Evolutionary conservation across 2,329 filamentous ascomycete species (phyloP), one percentile per base, ranked within the genome.

Genomic region (Ophiostoma novo-ulmi): DNA sequence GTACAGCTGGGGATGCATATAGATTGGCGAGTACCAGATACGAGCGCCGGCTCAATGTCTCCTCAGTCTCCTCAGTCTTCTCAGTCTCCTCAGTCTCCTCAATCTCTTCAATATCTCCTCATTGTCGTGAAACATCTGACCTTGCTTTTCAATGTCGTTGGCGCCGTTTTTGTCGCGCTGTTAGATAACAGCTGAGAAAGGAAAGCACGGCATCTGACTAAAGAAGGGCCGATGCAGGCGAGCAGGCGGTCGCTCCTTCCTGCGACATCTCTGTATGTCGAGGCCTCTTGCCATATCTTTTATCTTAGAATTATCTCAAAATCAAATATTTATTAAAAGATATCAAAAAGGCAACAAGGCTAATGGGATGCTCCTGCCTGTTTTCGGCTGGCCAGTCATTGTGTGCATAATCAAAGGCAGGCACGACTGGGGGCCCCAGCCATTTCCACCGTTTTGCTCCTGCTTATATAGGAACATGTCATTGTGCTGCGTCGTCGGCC

Each of bases 141-240:
- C 52, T 26, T 58, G 52, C 44, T 48, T 31, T 48, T 3, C n/a
- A 20, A 48, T 48, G 44, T 20, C 44, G 44, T 48, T 48, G 44
- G 44, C 44, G 52, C 22, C 52, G n/a, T 58, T 58, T 3, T 26
- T 22, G n/a, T 26, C 11, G 52, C 52, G 52, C 22, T 17, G 52
- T 6, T 22, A 58, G 52, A 58, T 58, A 58, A 58, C 52, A 58
- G 52, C 52, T 26, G n/a, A 58, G 52, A 14, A 31, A 26, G 52
- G 52, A 58, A 26, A 17, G 52, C 52, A 58, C 22, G 52, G n/a
- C 52, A 58, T 58, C n/a, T 26, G n/a, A 58, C 52, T 58, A 58
- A 22, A 58, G 52, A 58, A 58, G 52, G 52, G 52, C 52, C 52
- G 52, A 58, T 58, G 52, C n/a, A 48, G 8, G 52, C 52, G 52